phyloP scores from a whole-genome alignment of 441 rosid species.

The Metrosideros polymorpha region DNA sequence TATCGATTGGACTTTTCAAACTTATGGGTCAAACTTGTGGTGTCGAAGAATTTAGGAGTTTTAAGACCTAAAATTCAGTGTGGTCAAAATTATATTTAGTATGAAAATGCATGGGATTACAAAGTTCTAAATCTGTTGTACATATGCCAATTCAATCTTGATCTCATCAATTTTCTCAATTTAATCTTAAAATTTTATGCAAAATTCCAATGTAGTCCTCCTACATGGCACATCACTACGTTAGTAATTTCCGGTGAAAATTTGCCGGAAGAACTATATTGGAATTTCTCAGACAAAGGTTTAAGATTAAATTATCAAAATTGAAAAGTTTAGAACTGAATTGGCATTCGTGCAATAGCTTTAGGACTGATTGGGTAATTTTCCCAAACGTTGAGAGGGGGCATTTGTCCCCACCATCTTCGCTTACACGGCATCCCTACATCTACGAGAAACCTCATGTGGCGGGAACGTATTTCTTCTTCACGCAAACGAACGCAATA shows the following conservation, averaged over 20 bases:
- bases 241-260: accelerated
- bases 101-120: too few relatives aligned
- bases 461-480: not conserved
- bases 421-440: not conserved
- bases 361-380: not conserved
- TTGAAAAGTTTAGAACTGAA: accelerated
- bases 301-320: not conserved
- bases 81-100: too few relatives aligned
- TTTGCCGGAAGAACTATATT: not conserved
- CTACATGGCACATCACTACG: too few relatives aligned
- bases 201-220: not conserved
- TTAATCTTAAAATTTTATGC: not conserved
- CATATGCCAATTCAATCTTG: not conserved
- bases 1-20: too few relatives aligned
- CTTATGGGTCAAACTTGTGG: too few relatives aligned
- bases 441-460: not conserved
- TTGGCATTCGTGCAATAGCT: not conserved
- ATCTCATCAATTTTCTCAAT: not conserved
- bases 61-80: too few relatives aligned
- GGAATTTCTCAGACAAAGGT: not conserved
- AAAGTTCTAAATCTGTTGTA: not conserved
- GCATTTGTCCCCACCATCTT: not conserved
- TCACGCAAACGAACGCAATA: not conserved
- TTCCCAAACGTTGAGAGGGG: not conserved
- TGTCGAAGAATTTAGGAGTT: too few relatives aligned